Evolutionary conservation across 2,329 filamentous ascomycete species (phyloP), one percentile per base, ranked within the genome.

Genomic region (Phyllosticta capitalensis): DNA sequence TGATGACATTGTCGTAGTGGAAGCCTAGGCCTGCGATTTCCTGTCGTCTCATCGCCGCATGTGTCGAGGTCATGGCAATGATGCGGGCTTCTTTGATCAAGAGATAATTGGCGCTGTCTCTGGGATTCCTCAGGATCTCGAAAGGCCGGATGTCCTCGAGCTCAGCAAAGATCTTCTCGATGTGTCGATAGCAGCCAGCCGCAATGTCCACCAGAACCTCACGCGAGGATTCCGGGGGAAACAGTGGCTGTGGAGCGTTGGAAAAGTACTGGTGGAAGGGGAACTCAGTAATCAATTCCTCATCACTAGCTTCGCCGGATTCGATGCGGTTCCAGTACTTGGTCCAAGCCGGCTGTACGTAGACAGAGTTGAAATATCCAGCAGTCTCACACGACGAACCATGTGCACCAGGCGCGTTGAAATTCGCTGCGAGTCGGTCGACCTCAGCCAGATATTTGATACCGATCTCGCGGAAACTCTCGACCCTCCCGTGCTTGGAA

Each of bases 31-130:
- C 81, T 0, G 90, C 88, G 66, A 99, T 97, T 67, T 97, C 92
- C 63, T 90, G 85, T 63, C 92, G 82, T 62, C 91, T 85, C 82
- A 99, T 99, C 1, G 94, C 94, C 4, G 94, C 95, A 72, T 99
- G 94, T 0, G 95, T 99, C 3, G 92, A 95, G 19, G 94, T 99
- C 95, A 99, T 99, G 61, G 94, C 95, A 64, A 99, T 87, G 63
- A 99, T 94, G 38, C 94, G 87, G n/a, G 95, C 95, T 74, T 97
- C 92, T 67, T 91, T 96, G 5, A 91, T 88, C 33, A 99, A 82
- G 5, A 99, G 83, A 69, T 99, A 99, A 72, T 97, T 97, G 56
- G 92, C 88, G 76, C 95, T 96, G 71, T 99, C 94, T 38, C 89
- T 86, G 64, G 92, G 89, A 59, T 88, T 87, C 56, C 91, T 85